These are phyloP conservation scores for Furcasterigmium furcatum DNA, from an alignment of 2,329 filamentous ascomycete species.

Conservation along the genomic window DNA sequence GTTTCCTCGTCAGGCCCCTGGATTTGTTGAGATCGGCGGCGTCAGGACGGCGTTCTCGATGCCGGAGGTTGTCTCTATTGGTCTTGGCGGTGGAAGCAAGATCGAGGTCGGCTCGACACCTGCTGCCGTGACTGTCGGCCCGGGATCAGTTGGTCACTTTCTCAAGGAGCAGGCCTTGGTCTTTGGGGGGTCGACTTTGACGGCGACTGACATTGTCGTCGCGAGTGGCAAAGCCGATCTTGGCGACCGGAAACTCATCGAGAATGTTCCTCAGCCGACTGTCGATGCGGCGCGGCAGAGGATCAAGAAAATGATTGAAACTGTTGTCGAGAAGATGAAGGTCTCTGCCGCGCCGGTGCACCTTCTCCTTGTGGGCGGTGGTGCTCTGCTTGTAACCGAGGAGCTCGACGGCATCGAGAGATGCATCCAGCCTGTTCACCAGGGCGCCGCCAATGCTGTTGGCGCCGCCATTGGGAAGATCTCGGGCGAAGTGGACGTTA, in stretches of 20 bases:
- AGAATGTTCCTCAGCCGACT: constrained; percentile 14
- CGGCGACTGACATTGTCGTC: constrained; percentile 50
- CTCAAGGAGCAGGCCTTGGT: constrained; percentile 43
- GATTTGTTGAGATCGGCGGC: constrained; percentile 54
- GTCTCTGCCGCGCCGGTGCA: constrained; percentile 47
- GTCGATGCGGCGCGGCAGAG: constrained; percentile 21
- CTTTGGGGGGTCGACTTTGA: constrained; percentile 51
- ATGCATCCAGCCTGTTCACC: constrained; percentile 46
- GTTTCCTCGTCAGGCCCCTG: constrained; percentile 57
- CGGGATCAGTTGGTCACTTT: constrained; percentile 51
- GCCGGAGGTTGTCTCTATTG: constrained; percentile 53
- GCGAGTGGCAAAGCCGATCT: constrained; percentile 25
- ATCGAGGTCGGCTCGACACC: constrained; percentile 13
- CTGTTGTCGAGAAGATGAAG: constrained; percentile 53
- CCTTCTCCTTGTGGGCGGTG: constrained; percentile 56
- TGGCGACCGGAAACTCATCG: constrained; percentile 23
- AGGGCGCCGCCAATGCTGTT: constrained; percentile 57
- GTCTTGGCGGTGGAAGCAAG: constrained; percentile 50
- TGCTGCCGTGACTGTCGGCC: constrained; percentile 42
- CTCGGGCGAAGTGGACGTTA: constrained; percentile 47
- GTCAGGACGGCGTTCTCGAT: constrained; percentile 58
- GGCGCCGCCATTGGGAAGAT: constrained; percentile 57
- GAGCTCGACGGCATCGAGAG: constrained; percentile 45
- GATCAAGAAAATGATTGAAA: constrained; percentile 45
- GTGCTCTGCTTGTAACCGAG: constrained; percentile 47